These are phyloP conservation scores for Coemansia furcata DNA, from an alignment of 192 early-diverging fungal species.

Conservation along the genomic window DNA sequence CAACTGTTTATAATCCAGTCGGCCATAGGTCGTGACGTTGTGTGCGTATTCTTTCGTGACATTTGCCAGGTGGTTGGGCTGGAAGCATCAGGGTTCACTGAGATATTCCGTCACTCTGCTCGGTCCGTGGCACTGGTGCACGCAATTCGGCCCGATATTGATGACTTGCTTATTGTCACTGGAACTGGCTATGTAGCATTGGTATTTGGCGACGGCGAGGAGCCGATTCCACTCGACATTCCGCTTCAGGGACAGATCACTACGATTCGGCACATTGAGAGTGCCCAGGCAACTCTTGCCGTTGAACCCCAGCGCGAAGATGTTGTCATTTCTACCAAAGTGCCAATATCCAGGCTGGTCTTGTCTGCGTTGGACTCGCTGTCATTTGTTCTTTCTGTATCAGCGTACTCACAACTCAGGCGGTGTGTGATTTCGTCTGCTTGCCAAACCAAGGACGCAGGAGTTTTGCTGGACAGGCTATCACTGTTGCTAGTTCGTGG, in stretches of 20 bases:
- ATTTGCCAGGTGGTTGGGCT: constrained; percentile 20
- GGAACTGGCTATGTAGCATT: constrained; percentile 15
- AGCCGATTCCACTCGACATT: constrained; percentile 9
- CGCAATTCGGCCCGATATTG: constrained; percentile 11
- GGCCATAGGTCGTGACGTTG: constrained; percentile 17
- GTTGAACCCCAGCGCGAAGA: neutral
- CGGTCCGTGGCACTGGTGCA: constrained; percentile 20
- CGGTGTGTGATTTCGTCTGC: constrained; percentile 15
- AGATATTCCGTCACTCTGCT: constrained; percentile 34
- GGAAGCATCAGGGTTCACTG: constrained; percentile 14
- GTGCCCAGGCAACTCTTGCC: constrained; percentile 1
- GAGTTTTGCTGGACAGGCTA: constrained; percentile 16
- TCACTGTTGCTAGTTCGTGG: constrained; percentile 23
- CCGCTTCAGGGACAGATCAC: neutral
- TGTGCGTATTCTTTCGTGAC: constrained; percentile 28
- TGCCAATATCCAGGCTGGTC: constrained; percentile 20
- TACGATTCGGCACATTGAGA: constrained; percentile 10
- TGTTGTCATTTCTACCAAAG: neutral
- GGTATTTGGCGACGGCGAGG: constrained; percentile 12
- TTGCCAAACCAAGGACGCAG: neutral
- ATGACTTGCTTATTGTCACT: constrained; percentile 36
- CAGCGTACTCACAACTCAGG: constrained; percentile 15
- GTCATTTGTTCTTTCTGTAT: constrained; percentile 29
- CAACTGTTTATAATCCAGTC: constrained; percentile 36
- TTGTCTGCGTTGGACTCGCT: constrained; percentile 13